Evolutionary conservation across 768 basidiomycete genomes (phyloP).

Genomic region (Auriscalpium microsporum): DNA sequence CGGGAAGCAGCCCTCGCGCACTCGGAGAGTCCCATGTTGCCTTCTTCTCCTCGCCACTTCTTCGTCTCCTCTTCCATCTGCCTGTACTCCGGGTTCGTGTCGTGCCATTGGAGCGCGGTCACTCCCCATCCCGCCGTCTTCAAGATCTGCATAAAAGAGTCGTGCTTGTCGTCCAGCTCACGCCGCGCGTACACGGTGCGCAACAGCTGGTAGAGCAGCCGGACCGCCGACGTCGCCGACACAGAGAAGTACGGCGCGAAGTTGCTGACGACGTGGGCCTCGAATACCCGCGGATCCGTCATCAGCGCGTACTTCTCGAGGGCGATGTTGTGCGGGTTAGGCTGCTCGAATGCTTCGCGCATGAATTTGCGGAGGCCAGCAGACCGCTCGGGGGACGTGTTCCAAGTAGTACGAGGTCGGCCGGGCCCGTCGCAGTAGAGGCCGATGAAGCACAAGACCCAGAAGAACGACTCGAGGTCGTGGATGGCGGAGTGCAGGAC

Average conservation of each 20-base stretch:
- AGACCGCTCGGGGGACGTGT: not conserved
- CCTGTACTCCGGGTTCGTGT: not conserved
- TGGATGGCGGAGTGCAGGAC: not conserved
- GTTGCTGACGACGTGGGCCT: no score
- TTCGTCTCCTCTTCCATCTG: not conserved
- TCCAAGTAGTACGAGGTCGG: not conserved
- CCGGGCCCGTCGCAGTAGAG: not conserved
- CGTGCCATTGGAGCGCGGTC: not conserved
- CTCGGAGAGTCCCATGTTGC: not conserved
- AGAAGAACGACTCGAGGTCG: conserved; percentile 2
- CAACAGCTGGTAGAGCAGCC: no score
- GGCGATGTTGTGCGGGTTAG: not conserved
- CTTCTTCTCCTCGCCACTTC: not conserved
- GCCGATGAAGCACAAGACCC: not conserved
- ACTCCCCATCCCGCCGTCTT: not conserved
- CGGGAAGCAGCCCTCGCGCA: no score
- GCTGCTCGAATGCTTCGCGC: not conserved
- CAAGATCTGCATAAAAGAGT: not conserved
- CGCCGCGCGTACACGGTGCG: no score
- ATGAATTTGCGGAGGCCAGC: not conserved
- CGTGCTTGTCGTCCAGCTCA: not conserved
- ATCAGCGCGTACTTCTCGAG: no score
- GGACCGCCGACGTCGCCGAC: no score
- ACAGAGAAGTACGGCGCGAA: no score
- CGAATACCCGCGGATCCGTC: no score